These are phyloP conservation scores for Backusella tarrabulga DNA, from an alignment of 192 early-diverging fungal species.

Conservation along the genomic window DNA sequence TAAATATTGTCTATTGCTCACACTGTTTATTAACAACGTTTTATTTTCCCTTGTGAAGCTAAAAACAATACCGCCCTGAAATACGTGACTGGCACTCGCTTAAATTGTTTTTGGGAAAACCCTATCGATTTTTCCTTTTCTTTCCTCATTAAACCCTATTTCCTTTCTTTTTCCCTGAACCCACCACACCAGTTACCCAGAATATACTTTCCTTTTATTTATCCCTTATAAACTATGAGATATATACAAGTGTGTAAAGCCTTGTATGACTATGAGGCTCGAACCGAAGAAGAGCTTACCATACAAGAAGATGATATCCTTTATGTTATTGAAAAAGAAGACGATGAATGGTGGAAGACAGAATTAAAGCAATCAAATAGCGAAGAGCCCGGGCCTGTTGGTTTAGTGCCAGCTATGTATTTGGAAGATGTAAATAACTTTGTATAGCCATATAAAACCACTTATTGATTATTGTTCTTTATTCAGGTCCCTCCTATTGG, in stretches of 20 bases:
- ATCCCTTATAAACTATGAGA: conserved; percentile 26
- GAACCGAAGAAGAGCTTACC: conserved; percentile 79
- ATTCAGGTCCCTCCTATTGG: conserved; percentile 56
- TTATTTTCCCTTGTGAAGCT: too few relatives aligned
- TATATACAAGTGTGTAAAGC: conserved; percentile 66
- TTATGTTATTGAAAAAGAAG: conserved; percentile 83
- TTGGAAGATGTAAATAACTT: conserved; percentile 57
- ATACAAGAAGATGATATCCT: conserved; percentile 88
- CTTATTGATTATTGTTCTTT: not conserved
- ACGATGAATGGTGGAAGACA: conserved; percentile 92
- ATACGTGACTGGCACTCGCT: not conserved
- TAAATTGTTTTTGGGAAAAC: not conserved
- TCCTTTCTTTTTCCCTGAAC: not conserved
- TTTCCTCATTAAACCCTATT: conserved; percentile 10
- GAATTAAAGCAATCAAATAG: conserved; percentile 61
- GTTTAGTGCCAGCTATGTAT: conserved; percentile 90
- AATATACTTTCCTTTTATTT: conserved; percentile 2
- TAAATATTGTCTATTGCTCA: too few relatives aligned
- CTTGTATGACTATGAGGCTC: conserved; percentile 88
- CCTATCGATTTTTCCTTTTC: not conserved
- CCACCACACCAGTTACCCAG: not conserved
- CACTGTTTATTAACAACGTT: too few relatives aligned
- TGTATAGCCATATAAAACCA: not conserved
- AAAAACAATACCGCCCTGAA: not conserved
- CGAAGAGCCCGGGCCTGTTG: conserved; percentile 53